These are phyloP conservation scores for Solanum rostratum DNA, from an alignment of 257 asterid genomes.

Conservation along the genomic window DNA sequence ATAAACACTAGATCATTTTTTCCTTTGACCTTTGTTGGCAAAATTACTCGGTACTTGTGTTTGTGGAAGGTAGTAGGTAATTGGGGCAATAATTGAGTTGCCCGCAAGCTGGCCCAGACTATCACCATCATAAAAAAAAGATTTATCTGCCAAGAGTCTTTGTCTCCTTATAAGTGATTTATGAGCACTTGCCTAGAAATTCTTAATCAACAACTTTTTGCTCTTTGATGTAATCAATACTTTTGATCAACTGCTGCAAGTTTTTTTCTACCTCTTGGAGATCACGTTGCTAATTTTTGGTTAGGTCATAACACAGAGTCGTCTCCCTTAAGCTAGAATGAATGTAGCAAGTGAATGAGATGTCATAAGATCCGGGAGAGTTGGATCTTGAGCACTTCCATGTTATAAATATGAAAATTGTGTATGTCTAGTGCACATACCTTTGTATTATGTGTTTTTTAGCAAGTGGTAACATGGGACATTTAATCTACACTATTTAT, in stretches of 20 bases:
- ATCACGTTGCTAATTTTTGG: not conserved
- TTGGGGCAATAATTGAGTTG: not conserved
- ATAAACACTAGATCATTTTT: not conserved
- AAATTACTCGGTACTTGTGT: not conserved
- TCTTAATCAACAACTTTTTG: not conserved
- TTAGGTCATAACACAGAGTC: not conserved
- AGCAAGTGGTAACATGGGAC: not conserved
- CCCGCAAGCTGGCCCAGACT: not conserved
- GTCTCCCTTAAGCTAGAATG: not conserved
- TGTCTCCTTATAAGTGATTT: not conserved
- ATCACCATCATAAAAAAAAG: not conserved
- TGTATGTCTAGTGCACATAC: not conserved
- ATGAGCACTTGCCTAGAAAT: not conserved
- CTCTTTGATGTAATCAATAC: not conserved
- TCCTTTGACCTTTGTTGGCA: not conserved
- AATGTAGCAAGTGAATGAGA: not conserved
- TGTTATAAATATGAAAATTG: not conserved
- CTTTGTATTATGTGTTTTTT: not conserved
- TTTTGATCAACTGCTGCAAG: not conserved
- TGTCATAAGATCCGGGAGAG: not conserved
- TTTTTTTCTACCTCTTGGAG: not conserved
- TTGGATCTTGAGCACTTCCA: not conserved
- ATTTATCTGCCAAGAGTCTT: not conserved
- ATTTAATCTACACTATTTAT: not conserved
- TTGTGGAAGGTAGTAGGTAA: not conserved